These are phyloP conservation scores for Zymoseptoria pseudotritici DNA, from an alignment of 2,329 filamentous ascomycete species.

Conservation along the genomic window DNA sequence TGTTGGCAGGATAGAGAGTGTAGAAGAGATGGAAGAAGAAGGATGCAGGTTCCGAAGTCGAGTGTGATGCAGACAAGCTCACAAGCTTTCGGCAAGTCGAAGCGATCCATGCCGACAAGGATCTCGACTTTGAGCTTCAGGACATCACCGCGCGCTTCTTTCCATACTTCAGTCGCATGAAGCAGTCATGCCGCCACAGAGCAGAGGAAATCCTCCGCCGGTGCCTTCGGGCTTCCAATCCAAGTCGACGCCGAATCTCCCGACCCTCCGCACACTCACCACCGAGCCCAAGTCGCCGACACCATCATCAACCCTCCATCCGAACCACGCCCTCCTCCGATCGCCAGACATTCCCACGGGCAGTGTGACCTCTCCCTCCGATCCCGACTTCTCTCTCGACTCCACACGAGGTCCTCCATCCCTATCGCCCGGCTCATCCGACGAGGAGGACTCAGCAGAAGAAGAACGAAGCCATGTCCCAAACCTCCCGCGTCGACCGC, in stretches of 20 bases:
- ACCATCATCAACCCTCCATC: conserved; percentile 9
- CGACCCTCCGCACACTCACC: conserved; percentile 33
- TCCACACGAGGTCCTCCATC: conserved; percentile 21
- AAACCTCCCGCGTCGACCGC: conserved; percentile 29
- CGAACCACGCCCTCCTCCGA: conserved; percentile 5
- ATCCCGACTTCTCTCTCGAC: conserved; percentile 31
- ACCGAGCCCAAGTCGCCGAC: conserved; percentile 5
- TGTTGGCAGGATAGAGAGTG: no score
- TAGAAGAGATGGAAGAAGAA: background rate
- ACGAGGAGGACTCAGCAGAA: conserved; percentile 21
- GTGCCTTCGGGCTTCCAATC: conserved; percentile 37
- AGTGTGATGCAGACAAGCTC: background rate
- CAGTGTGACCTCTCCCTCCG: conserved; percentile 31
- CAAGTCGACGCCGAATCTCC: conserved; percentile 41
- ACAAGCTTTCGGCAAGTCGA: background rate
- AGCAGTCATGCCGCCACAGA: conserved; percentile 35
- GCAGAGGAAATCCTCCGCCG: conserved; percentile 31
- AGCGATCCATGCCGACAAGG: background rate
- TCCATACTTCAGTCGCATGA: background rate
- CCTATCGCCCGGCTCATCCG: conserved; percentile 24
- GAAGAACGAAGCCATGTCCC: conserved; percentile 26
- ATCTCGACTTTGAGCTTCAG: background rate
- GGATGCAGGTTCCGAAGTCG: background rate
- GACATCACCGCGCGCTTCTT: background rate
- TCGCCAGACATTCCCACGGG: conserved; percentile 17